Evolutionary conservation across 129 eudicot species (phyloP).

Genomic region (Saussurea involucrata): DNA sequence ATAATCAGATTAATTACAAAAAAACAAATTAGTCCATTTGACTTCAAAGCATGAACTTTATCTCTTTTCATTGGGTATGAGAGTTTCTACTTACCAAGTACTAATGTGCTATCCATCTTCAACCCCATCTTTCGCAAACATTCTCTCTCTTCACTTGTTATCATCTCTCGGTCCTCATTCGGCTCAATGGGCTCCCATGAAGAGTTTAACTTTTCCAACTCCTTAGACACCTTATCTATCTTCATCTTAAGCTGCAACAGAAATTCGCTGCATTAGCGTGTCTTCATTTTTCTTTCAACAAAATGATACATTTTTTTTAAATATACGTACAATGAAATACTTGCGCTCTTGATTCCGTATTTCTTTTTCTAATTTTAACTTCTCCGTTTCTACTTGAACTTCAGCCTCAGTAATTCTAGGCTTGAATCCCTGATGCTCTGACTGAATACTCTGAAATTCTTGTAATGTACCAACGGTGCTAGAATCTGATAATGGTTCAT

Average conservation of each 20-base stretch:
- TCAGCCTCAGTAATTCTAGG: conserved; percentile 36
- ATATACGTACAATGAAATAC: conserved; percentile 60
- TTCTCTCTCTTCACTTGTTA: conserved; percentile 78
- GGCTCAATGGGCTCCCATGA: conserved; percentile 53
- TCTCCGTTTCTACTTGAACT: conserved; percentile 54
- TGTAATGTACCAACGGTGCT: conserved; percentile 63
- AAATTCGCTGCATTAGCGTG: background rate
- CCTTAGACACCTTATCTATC: conserved; percentile 55
- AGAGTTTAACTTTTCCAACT: conserved; percentile 45
- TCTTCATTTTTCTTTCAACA: background rate
- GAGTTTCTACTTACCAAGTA: conserved; percentile 65
- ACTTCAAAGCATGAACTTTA: too few species aligned
- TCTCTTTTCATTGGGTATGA: background rate
- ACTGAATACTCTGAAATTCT: conserved; percentile 60
- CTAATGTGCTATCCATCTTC: conserved; percentile 70
- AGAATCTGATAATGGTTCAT: conserved; percentile 31
- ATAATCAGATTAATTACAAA: background rate
- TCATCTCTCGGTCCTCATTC: conserved; percentile 66
- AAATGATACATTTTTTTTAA: background rate
- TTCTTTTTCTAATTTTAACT: conserved; percentile 56
- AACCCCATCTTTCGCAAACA: conserved; percentile 69
- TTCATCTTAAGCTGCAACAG: conserved; percentile 70
- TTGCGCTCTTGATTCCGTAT: conserved; percentile 55
- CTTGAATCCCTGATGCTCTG: conserved; percentile 28
- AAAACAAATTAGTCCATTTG: background rate